Evolutionary conservation across 2,329 filamentous ascomycete genomes (phyloP).

Genomic region (Aspergillus quadrilineatus): DNA sequence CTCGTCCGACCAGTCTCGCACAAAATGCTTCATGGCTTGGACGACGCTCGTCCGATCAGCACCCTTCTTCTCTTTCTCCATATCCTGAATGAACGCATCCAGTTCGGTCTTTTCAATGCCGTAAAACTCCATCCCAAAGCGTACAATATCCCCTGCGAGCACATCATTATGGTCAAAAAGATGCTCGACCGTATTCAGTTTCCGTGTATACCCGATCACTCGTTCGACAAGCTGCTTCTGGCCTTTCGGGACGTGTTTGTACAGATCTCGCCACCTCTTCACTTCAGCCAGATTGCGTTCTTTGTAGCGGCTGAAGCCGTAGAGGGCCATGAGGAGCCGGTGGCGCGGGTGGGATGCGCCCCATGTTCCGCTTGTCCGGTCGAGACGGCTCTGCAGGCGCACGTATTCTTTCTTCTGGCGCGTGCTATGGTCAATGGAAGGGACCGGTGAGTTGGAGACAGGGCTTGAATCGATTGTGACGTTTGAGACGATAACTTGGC

Average conservation of each 20-base stretch:
- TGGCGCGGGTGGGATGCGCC: slow-evolving; percentile 26
- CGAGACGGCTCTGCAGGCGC: slow-evolving; percentile 19
- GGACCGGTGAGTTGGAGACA: background rate
- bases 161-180: slow-evolving; percentile 48
- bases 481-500: slow-evolving; percentile 16
- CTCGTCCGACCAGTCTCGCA: slow-evolving; percentile 56
- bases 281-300: slow-evolving; percentile 21
- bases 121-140: slow-evolving; percentile 50
- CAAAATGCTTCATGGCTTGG: slow-evolving; percentile 58
- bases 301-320: slow-evolving; percentile 28
- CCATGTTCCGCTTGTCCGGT: slow-evolving; percentile 17
- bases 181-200: slow-evolving; percentile 47
- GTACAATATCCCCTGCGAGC: slow-evolving; percentile 50
- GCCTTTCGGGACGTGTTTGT: slow-evolving; percentile 21
- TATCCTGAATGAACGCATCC: slow-evolving; percentile 41
- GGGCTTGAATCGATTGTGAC: slow-evolving; percentile 10
- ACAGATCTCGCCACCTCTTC: slow-evolving; percentile 23
- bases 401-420: slow-evolving; percentile 15
- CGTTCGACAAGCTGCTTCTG: slow-evolving; percentile 55
- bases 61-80: slow-evolving; percentile 33
- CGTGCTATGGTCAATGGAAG: background rate
- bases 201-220: slow-evolving; percentile 58
- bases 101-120: slow-evolving; percentile 47
- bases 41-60: slow-evolving; percentile 51
- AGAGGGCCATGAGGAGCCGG: slow-evolving; percentile 27